Evolutionary conservation across 176 grass and related monocot species (phyloP).

Genomic region (Cenchrus purpureus): DNA sequence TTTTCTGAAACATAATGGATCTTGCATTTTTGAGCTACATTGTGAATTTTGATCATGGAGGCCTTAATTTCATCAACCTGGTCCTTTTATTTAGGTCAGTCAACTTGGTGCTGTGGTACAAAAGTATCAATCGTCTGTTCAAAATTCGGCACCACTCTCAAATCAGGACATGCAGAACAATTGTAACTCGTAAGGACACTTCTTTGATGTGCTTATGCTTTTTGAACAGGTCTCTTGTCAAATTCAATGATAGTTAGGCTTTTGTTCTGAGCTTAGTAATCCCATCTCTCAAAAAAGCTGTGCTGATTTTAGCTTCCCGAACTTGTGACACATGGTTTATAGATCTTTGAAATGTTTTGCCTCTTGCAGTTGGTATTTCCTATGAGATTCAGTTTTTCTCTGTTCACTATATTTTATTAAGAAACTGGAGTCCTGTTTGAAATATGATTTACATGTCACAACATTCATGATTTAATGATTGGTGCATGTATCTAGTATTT

Average conservation of each 20-base stretch:
- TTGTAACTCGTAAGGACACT: slow-evolving; percentile 82
- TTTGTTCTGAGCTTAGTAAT: slow-evolving; percentile 3
- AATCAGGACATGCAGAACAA: slow-evolving; percentile 91
- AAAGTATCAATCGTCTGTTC: slow-evolving; percentile 77
- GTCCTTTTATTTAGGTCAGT: slow-evolving; percentile 65
- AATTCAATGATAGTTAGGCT: slow-evolving; percentile 12
- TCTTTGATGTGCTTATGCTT: slow-evolving; percentile 6
- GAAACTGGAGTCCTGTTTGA: neutral
- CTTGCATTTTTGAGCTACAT: neutral
- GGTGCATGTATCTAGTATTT: neutral
- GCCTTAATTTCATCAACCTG: slow-evolving; percentile 26
- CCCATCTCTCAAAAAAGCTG: neutral
- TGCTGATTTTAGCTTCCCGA: neutral
- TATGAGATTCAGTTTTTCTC: neutral
- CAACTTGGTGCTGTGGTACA: slow-evolving; percentile 87
- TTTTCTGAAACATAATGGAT: slow-evolving; percentile 13
- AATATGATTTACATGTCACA: neutral
- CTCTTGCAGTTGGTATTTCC: neutral
- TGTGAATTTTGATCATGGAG: neutral
- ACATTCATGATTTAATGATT: neutral
- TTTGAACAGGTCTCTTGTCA: slow-evolving; percentile 25
- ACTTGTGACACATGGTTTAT: neutral
- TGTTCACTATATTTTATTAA: neutral
- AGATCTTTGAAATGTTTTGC: neutral
- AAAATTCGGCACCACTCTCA: slow-evolving; percentile 67